A percentile compares a stretch with the other conserved stretches of the same genome.
Evolutionary conservation across 2,329 filamentous ascomycete genomes (phyloP).

Genomic region (Aspergillus cejpii): DNA sequence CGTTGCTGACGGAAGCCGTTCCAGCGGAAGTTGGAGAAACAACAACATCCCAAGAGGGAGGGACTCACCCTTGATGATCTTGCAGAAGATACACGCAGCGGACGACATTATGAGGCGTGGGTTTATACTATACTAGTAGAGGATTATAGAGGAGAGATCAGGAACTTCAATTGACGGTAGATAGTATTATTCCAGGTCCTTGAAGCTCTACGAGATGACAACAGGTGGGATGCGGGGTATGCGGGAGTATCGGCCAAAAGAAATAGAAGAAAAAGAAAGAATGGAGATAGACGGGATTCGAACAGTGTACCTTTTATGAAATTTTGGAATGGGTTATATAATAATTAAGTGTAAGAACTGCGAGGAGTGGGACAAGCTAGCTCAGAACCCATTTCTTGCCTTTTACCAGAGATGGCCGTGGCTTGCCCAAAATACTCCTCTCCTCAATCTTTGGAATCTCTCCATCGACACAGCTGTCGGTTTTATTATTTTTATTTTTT

Average conservation of each 20-base stretch:
- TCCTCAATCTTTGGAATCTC: slow-evolving; percentile 53
- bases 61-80: slow-evolving; percentile 78
- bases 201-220: slow-evolving; percentile 9
- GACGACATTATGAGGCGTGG: slow-evolving; percentile 23
- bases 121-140: background rate
- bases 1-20: slow-evolving; percentile 3
- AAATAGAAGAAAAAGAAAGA: slow-evolving; percentile 9
- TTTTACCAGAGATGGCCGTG: slow-evolving; percentile 77
- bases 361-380: slow-evolving; percentile 63
- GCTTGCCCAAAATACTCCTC: slow-evolving; percentile 54
- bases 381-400: slow-evolving; percentile 68
- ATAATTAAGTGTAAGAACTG: background rate
- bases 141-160: slow-evolving; percentile 1
- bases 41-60: background rate
- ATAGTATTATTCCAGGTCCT: background rate
- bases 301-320: slow-evolving; percentile 16
- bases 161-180: background rate
- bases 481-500: slow-evolving; percentile 31
- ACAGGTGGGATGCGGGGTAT: slow-evolving; percentile 15
- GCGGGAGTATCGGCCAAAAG: slow-evolving; percentile 8
- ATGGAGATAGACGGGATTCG: slow-evolving; percentile 19
- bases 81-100: slow-evolving; percentile 89
- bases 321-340: slow-evolving; percentile 5
- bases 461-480: slow-evolving; percentile 43
- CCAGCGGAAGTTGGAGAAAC: background rate